Base-by-base conservation (phyloP, 371 early-diverging fungal genomes). In the Chytridium lagenaria region DNA sequence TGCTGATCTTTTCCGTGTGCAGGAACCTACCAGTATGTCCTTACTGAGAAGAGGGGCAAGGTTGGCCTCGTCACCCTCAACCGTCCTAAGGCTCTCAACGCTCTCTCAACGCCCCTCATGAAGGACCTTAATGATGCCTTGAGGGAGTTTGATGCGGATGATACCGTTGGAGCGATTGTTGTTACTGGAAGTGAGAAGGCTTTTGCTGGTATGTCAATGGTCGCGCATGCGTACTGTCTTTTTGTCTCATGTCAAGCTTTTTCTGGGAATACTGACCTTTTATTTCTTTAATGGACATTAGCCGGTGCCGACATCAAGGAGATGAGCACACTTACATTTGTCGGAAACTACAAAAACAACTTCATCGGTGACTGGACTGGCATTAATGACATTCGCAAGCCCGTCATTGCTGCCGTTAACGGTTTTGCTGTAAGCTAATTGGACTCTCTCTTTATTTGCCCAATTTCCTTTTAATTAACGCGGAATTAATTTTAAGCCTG, bases 281-380 rank as follows among this genome's bases (percentile, higher is more conserved):
- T n/a, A n/a, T n/a, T n/a, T n/a, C n/a, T n/a, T n/a, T n/a, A n/a
- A n/a, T n/a, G n/a, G n/a, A n/a, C 44, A 31, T 39, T 79, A 93
- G 98, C 98, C 66, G 98, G 98, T 66, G 99, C 99, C 63, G 99
- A 98, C 81, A 98, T 98, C 83, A 96, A 97, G 89, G 98, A 98
- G 84, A 98, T 98, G 99, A 88, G 87, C 83, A 91, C 92, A 68
- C 86, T 91, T 57, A 88, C 89, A 68, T 96, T 92, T 75, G 87
- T 94, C 69, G 85, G 89, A 51, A 95, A 93, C 86, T 97, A 95
- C 88, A 92, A 89, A 77, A 88, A 81, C 65, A 92, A 96, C 87
- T 96, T 98, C 79, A 83, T 98, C 78, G 94, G 90, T 52, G 93
- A 95, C 83, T 98, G 99, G 99, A 91, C 93, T 57, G 89, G 93